These are phyloP conservation scores for Candida gorgasii DNA, from an alignment of 805 yeast species.

Conservation along the genomic window DNA sequence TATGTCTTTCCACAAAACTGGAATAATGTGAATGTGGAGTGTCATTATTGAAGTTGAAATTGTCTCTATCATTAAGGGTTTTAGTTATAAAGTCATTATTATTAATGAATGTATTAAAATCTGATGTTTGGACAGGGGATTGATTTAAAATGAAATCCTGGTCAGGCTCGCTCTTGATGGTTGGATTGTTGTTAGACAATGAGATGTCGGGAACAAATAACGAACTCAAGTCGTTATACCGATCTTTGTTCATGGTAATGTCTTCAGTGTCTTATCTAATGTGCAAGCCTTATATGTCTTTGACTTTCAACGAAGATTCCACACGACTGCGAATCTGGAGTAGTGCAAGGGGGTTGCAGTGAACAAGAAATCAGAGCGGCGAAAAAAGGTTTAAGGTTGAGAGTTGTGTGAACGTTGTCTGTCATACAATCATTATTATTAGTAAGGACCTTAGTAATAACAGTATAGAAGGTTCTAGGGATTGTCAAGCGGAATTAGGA, in stretches of 20 bases:
- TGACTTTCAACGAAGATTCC: not conserved
- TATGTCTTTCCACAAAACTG: slow-evolving; percentile 23
- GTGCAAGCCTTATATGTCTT: not conserved
- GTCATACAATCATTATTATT: too few relatives aligned
- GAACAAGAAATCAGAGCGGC: too few relatives aligned
- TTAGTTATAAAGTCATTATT: slow-evolving; percentile 20
- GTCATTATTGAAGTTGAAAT: slow-evolving; percentile 4
- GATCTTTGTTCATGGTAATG: slow-evolving; percentile 6
- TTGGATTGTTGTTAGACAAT: slow-evolving; percentile 21
- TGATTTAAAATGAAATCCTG: slow-evolving; percentile 5
- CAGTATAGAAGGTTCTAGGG: too few relatives aligned
- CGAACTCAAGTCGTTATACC: slow-evolving; percentile 42
- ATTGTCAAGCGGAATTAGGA: not conserved
- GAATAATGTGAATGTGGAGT: slow-evolving; percentile 7
- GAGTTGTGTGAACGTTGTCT: not conserved
- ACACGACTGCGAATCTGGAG: not conserved
- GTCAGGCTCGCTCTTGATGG: slow-evolving; percentile 7
- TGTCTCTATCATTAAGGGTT: slow-evolving; percentile 9
- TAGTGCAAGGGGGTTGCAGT: slow-evolving; percentile 1
- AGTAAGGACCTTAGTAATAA: too few relatives aligned
- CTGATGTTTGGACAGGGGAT: slow-evolving; percentile 11
- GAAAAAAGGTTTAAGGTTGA: too few relatives aligned
- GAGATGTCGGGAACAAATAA: slow-evolving; percentile 40
- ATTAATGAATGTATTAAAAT: slow-evolving; percentile 23
- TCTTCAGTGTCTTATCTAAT: not conserved